phyloP scores from a whole-genome alignment of 1,284 basidiomycete species.

The Moesziomyces parantarcticus region DNA sequence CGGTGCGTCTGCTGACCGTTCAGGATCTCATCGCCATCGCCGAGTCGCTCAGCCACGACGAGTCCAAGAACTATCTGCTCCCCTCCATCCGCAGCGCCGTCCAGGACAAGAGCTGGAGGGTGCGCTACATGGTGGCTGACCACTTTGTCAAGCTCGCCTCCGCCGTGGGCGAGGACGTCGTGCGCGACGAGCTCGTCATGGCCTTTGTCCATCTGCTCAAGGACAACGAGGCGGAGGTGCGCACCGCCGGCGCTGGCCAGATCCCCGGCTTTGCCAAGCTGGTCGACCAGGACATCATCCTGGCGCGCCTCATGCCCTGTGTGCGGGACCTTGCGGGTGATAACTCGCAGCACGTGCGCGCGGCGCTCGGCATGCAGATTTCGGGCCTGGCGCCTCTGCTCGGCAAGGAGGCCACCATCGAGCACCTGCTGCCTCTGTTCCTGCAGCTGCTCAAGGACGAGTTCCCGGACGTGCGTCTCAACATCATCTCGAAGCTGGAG shows the following conservation, averaged over 20 bases:
- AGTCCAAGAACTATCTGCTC: slow-evolving; percentile 90
- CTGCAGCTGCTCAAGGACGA: slow-evolving; percentile 97
- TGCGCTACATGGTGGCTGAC: slow-evolving; percentile 98
- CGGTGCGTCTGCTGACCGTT: slow-evolving; percentile 93
- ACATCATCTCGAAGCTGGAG: slow-evolving; percentile 99
- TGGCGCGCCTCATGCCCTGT: slow-evolving; percentile 93
- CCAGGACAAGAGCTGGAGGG: slow-evolving; percentile 97
- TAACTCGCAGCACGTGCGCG: slow-evolving; percentile 94
- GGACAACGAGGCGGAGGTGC: slow-evolving; percentile 98
- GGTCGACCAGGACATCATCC: slow-evolving; percentile 91
- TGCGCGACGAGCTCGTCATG: slow-evolving; percentile 91
- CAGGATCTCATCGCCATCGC: slow-evolving; percentile 95
- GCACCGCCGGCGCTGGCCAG: slow-evolving; percentile 94
- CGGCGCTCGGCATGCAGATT: slow-evolving; percentile 95
- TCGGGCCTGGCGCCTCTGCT: slow-evolving; percentile 96
- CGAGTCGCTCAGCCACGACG: slow-evolving; percentile 81
- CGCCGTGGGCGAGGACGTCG: slow-evolving; percentile 87
- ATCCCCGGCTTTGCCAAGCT: slow-evolving; percentile 97
- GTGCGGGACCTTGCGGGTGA: slow-evolving; percentile 95
- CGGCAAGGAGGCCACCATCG: slow-evolving; percentile 92
- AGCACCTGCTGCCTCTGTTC: slow-evolving; percentile 96
- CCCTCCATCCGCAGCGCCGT: slow-evolving; percentile 83
- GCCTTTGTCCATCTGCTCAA: slow-evolving; percentile 95
- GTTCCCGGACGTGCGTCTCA: slow-evolving; percentile 96
- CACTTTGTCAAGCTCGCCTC: slow-evolving; percentile 96